Conservation (phyloP, 306 rosid species). For the Fagus sylvatica region DNA sequence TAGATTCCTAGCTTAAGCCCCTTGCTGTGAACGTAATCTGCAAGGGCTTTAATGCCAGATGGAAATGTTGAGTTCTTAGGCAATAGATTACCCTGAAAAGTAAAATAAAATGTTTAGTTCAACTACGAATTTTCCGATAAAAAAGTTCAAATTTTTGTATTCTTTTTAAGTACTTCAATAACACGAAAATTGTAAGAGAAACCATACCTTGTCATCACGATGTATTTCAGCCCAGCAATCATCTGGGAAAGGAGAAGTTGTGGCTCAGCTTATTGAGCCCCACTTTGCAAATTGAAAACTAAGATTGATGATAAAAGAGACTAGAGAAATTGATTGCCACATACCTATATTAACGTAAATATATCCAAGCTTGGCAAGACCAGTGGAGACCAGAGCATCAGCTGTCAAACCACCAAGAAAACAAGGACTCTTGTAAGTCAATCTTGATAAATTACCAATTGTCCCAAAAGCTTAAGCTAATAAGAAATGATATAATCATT, state of each 20-base stretch:
- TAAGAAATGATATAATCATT: too few relatives aligned
- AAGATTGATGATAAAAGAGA: background rate
- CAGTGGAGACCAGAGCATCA: slow-evolving; percentile 86
- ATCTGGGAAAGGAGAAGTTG: slow-evolving; percentile 43
- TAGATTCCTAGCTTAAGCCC: slow-evolving; percentile 96
- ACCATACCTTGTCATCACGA: slow-evolving; percentile 61
- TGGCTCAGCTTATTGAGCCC: background rate
- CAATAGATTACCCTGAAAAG: slow-evolving; percentile 62
- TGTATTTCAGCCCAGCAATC: slow-evolving; percentile 96
- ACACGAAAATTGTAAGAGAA: background rate
- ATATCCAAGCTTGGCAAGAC: slow-evolving; percentile 89
- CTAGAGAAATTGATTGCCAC: background rate
- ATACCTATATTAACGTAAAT: slow-evolving; percentile 81
- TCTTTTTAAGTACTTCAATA: background rate
- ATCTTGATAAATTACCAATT: too few relatives aligned
- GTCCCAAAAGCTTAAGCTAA: too few relatives aligned
- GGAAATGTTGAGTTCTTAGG: slow-evolving; percentile 87
- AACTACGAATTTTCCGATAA: background rate
- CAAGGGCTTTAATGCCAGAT: slow-evolving; percentile 86
- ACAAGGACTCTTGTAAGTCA: slow-evolving; percentile 5
- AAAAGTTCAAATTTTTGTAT: background rate
- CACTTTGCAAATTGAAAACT: background rate
- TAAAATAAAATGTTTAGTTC: background rate
- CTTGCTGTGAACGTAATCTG: slow-evolving; percentile 87
- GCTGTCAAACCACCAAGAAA: slow-evolving; percentile 54